Evolutionary conservation across 2,329 filamentous ascomycete species (phyloP).

Genomic region (Aureobasidium sp.): DNA sequence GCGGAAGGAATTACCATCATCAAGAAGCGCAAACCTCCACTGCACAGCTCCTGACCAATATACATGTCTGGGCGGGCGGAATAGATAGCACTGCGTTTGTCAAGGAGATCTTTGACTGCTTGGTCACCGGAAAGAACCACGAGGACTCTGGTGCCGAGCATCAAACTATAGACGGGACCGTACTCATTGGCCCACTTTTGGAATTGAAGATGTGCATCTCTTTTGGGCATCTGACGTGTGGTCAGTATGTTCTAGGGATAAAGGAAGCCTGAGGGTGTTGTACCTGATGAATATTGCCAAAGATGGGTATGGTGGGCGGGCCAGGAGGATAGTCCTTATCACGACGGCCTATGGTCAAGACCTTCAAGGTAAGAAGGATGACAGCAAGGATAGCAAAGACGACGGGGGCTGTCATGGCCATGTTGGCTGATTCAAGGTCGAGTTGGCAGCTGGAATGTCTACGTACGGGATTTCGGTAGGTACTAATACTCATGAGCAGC

Average conservation of each 20-base stretch:
- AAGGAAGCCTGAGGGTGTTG: no score
- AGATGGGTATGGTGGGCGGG: constrained; percentile 45
- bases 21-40: constrained; percentile 28
- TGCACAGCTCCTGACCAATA: constrained; percentile 25
- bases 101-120: constrained; percentile 42
- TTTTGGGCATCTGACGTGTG: constrained; percentile 37
- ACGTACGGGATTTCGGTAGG: no score
- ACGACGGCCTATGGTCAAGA: constrained; percentile 25
- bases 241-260: constrained; percentile 36
- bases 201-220: constrained; percentile 35
- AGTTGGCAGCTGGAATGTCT: not conserved
- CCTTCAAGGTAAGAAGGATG: not conserved
- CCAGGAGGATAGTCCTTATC: constrained; percentile 32
- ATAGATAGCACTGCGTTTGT: constrained; percentile 29
- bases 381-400: not conserved
- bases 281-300: constrained; percentile 30
- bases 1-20: not conserved
- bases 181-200: constrained; percentile 32
- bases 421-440: not conserved
- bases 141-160: constrained; percentile 44
- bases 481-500: not conserved
- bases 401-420: not conserved
- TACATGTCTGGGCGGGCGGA: constrained; percentile 28
- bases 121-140: no score
- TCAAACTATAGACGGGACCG: constrained; percentile 37